Evolutionary conservation across 805 yeast species (phyloP).

Genomic region (Jamesozyma jinghongensis): DNA sequence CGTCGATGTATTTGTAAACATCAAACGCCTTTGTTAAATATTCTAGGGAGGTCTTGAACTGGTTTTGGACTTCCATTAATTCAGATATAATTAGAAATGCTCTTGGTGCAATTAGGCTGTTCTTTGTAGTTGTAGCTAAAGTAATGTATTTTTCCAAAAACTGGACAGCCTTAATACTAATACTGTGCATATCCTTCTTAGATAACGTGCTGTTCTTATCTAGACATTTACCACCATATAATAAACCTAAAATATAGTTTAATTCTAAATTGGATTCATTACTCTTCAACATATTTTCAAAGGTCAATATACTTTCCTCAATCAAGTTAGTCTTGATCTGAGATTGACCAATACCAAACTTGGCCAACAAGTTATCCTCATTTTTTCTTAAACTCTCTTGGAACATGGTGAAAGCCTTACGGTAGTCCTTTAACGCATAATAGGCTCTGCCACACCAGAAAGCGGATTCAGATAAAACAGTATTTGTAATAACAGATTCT

Average conservation of each 20-base stretch:
- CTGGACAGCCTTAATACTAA: slow-evolving; percentile 45
- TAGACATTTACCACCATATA: slow-evolving; percentile 48
- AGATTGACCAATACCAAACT: slow-evolving; percentile 79
- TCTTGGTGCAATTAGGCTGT: slow-evolving; percentile 51
- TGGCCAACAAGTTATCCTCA: slow-evolving; percentile 58
- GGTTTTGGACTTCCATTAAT: slow-evolving; percentile 57
- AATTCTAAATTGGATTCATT: slow-evolving; percentile 68
- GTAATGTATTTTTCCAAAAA: slow-evolving; percentile 63
- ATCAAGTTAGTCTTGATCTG: slow-evolving; percentile 62
- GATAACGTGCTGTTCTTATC: slow-evolving; percentile 13
- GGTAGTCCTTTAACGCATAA: slow-evolving; percentile 49
- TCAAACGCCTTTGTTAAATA: slow-evolving; percentile 55
- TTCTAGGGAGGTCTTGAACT: slow-evolving; percentile 53
- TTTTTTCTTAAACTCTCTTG: slow-evolving; percentile 61
- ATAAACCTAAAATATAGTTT: slow-evolving; percentile 62
- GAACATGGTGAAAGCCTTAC: slow-evolving; percentile 63
- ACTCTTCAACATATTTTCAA: slow-evolving; percentile 61
- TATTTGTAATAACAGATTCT: slow-evolving; percentile 28
- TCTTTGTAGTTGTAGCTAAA: slow-evolving; percentile 42
- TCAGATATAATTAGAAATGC: slow-evolving; percentile 64
- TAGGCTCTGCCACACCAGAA: slow-evolving; percentile 84
- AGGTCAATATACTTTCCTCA: slow-evolving; percentile 79
- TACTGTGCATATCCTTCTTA: slow-evolving; percentile 12
- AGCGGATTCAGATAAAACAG: slow-evolving; percentile 49
- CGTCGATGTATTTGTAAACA: slow-evolving; percentile 31